Evolutionary conservation across 2,329 filamentous ascomycete species (phyloP).

Genomic region (Epichloe gansuensis): DNA sequence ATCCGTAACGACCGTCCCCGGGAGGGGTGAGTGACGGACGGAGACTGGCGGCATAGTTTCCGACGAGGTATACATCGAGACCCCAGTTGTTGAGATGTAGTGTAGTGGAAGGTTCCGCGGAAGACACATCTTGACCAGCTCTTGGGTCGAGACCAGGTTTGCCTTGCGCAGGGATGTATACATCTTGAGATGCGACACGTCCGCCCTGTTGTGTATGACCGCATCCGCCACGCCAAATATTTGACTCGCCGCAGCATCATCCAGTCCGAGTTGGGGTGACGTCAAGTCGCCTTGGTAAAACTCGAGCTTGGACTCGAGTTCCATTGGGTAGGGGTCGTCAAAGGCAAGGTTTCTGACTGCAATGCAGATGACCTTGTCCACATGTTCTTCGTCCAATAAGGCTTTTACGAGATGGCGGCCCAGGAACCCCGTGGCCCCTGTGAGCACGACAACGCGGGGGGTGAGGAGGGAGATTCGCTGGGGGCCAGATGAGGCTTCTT

Average conservation of each 20-base stretch:
- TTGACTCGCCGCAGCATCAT: conserved; percentile 4
- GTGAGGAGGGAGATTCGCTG: not conserved
- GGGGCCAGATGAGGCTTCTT: not conserved
- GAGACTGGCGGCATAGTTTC: not conserved
- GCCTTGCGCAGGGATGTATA: conserved; percentile 16
- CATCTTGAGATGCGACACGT: conserved; percentile 19
- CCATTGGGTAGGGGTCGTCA: conserved; percentile 6
- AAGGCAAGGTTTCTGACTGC: conserved; percentile 17
- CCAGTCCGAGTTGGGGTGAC: conserved; percentile 24
- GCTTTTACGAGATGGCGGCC: conserved; percentile 1
- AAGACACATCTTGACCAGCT: conserved; percentile 14
- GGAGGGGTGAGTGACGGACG: conserved; percentile 1
- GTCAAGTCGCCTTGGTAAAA: conserved; percentile 19
- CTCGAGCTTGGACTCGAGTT: conserved; percentile 7
- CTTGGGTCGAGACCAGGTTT: conserved; percentile 20
- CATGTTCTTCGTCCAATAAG: conserved; percentile 11
- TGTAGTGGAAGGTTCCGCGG: conserved; percentile 20
- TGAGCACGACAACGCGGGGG: conserved; percentile 3
- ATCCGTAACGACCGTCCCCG: conserved; percentile 15
- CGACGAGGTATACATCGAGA: not conserved
- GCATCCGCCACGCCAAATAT: conserved; percentile 10
- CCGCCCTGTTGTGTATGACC: conserved; percentile 39
- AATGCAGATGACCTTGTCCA: conserved; percentile 31
- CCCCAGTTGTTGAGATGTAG: conserved; percentile 1
- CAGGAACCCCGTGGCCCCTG: conserved; percentile 6